A percentile compares a stretch with the other conserved stretches of the same genome.
phyloP scores from a whole-genome alignment of 768 basidiomycete species.

The Termitomyces sp. region DNA sequence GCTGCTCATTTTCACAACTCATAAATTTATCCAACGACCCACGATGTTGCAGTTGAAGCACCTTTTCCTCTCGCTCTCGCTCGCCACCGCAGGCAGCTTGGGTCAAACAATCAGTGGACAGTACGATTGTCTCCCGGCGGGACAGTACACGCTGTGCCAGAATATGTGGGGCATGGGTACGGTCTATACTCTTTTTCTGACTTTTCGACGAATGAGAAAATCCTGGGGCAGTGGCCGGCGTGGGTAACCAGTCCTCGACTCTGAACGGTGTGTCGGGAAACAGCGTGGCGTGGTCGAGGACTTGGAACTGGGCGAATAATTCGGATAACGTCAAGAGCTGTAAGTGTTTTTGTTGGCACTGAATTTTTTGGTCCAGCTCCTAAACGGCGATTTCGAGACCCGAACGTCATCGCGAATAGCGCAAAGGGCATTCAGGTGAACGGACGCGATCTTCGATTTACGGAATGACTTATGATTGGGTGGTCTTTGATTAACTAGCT shows the following conservation, averaged over 20 bases:
- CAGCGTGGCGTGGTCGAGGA: constrained; percentile 49
- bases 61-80: no score
- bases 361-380: no score
- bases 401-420: constrained; percentile 43
- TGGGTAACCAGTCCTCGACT: constrained; percentile 46
- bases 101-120: constrained; percentile 42
- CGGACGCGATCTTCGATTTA: neutral
- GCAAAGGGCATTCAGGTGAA: constrained; percentile 49
- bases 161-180: constrained; percentile 51
- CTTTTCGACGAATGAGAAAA: no score
- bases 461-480: neutral
- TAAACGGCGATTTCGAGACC: constrained; percentile 27
- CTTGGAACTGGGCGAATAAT: constrained; percentile 49
- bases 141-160: constrained; percentile 49
- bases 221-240: constrained; percentile 30
- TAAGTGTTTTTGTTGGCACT: no score
- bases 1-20: neutral
- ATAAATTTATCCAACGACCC: neutral
- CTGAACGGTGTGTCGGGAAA: constrained; percentile 34
- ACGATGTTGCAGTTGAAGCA: no score
- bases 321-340: constrained; percentile 56
- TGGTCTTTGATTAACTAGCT: constrained; percentile 22
- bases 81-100: no score
- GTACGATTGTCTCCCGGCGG: constrained; percentile 41
- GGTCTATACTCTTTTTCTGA: constrained; percentile 5